Evolutionary conservation across 108 stramenopile genomes (phyloP).

Genomic region (Nitzschia sp.): DNA sequence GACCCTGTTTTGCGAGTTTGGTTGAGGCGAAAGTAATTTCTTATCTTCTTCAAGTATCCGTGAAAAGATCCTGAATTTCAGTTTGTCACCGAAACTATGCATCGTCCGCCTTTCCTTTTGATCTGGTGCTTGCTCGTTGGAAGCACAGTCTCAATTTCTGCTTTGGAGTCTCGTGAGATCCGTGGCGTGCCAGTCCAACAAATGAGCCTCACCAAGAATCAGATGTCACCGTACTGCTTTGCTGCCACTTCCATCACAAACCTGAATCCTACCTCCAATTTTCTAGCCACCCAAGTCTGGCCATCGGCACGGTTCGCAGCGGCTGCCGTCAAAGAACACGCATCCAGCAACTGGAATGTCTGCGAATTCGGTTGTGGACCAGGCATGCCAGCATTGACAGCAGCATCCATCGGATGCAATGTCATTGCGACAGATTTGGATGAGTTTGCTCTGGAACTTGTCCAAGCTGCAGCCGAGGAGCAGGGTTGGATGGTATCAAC

Average conservation of each 20-base stretch:
- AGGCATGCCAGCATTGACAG: conserved; percentile 65
- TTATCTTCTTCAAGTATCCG: too few species aligned
- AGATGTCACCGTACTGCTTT: conserved; percentile 34
- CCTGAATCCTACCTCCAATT: conserved; percentile 43
- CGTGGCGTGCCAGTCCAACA: conserved; percentile 20
- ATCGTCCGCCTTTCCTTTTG: too few species aligned
- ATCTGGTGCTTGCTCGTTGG: too few species aligned
- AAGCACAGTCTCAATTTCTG: too few species aligned
- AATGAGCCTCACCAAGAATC: neutral
- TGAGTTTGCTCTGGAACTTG: conserved; percentile 53
- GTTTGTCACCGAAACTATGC: too few species aligned
- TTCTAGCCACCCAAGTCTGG: conserved; percentile 85
- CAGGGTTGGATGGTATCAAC: conserved; percentile 55
- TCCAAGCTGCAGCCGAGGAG: conserved; percentile 53
- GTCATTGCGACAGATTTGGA: conserved; percentile 80
- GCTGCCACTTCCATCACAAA: conserved; percentile 36
- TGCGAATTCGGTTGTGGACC: conserved; percentile 83
- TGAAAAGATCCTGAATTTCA: too few species aligned
- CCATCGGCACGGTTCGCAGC: conserved; percentile 73
- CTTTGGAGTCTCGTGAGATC: neutral
- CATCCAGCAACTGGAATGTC: conserved; percentile 35
- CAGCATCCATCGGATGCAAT: conserved; percentile 37
- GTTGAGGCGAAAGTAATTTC: too few species aligned
- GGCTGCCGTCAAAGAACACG: conserved; percentile 32
- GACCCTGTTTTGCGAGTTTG: too few species aligned